Evolutionary conservation across 495 filamentous ascomycete species (phyloP).

Genomic region (Schizothecium vesticola): DNA sequence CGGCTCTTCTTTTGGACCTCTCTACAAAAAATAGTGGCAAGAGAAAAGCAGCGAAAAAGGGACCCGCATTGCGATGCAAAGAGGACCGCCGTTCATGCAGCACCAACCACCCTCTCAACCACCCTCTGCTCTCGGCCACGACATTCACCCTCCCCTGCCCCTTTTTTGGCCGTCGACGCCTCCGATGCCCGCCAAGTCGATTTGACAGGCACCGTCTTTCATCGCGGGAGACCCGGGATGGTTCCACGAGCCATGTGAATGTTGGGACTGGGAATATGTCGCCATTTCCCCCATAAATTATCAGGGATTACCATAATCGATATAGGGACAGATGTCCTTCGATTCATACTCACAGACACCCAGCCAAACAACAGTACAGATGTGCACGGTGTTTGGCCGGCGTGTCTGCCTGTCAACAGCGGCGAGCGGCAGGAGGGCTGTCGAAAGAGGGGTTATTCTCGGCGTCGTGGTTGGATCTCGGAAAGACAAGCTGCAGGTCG

Average conservation of each 20-base stretch:
- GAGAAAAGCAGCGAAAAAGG: not conserved
- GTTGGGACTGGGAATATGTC: not conserved
- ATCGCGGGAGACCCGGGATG: not conserved
- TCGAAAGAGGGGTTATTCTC: not conserved
- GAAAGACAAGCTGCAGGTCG: not conserved
- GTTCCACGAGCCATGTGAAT: not conserved
- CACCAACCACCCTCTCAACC: not conserved
- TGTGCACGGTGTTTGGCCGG: not conserved
- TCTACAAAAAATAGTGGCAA: not conserved
- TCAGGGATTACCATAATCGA: not conserved
- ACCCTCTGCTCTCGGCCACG: not conserved
- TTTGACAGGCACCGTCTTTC: not conserved
- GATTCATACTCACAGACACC: not conserved
- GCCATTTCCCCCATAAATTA: not conserved
- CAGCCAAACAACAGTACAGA: not conserved
- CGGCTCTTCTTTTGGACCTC: not conserved
- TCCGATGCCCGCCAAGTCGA: not conserved
- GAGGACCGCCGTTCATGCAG: not conserved
- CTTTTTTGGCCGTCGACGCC: not conserved
- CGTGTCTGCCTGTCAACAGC: not conserved
- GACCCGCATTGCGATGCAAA: not conserved
- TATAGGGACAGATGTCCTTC: not conserved
- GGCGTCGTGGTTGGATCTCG: not conserved
- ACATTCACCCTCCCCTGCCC: not conserved
- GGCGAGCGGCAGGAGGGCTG: not conserved